These are phyloP conservation scores for Yamadazyma endophytica DNA, from an alignment of 805 yeast genomes.

Conservation along the genomic window DNA sequence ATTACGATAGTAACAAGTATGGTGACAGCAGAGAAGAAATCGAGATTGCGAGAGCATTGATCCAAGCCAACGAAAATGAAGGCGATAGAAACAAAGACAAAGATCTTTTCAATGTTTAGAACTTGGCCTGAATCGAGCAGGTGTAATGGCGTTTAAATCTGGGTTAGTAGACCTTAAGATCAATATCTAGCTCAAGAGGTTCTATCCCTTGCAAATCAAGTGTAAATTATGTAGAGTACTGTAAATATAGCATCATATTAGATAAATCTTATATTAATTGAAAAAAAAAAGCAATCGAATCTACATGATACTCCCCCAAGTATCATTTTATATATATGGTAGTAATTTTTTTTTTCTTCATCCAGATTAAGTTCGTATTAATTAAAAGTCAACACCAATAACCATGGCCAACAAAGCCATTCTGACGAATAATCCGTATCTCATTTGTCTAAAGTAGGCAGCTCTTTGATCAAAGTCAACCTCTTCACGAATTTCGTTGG, in stretches of 20 bases:
- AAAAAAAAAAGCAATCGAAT: slow-evolving; percentile 3
- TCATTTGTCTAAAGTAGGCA: slow-evolving; percentile 99
- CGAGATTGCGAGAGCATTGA: slow-evolving; percentile 62
- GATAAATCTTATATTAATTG: slow-evolving; percentile 3
- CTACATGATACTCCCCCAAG: slow-evolving; percentile 16
- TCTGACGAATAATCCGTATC: slow-evolving; percentile 95
- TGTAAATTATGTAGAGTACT: too few species aligned
- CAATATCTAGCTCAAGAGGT: too few species aligned
- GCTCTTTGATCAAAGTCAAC: slow-evolving; percentile 99
- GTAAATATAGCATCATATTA: too few species aligned
- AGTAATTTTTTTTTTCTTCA: slow-evolving; percentile 3
- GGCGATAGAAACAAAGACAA: slow-evolving; percentile 1
- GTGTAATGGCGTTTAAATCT: slow-evolving; percentile 1
- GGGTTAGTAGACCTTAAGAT: slow-evolving; percentile 4
- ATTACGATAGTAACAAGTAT: slow-evolving; percentile 33
- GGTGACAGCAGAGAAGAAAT: slow-evolving; percentile 47
- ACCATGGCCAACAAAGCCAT: slow-evolving; percentile 99
- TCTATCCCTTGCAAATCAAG: too few species aligned
- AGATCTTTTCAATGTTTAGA: slow-evolving; percentile 1
- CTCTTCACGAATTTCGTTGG: slow-evolving; percentile 93
- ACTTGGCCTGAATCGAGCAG: slow-evolving; percentile 1
- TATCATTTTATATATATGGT: background rate
- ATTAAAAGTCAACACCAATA: slow-evolving; percentile 84
- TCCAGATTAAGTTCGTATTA: slow-evolving; percentile 1
- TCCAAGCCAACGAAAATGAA: slow-evolving; percentile 47